These are phyloP conservation scores for Fusarium sp. DNA, from an alignment of 2,329 filamentous ascomycete species.

Conservation along the genomic window DNA sequence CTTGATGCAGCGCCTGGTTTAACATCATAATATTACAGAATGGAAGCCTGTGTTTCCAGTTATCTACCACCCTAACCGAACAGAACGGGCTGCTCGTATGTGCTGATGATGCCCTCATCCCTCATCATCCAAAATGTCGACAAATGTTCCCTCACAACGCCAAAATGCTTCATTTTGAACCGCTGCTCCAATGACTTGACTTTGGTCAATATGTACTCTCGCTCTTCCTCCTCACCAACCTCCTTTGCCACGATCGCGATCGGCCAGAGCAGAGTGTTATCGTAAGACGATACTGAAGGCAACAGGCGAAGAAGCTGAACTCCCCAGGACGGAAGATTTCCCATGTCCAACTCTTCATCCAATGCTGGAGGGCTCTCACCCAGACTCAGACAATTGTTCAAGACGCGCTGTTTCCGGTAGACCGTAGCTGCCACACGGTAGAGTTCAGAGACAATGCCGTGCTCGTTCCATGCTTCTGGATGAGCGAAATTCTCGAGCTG, in stretches of 20 bases:
- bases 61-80: conserved; percentile 5
- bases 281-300: conserved; percentile 7
- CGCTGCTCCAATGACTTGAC: conserved; percentile 22
- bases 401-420: conserved; percentile 27
- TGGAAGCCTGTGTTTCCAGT: too few relatives aligned
- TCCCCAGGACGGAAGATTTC: conserved; percentile 34
- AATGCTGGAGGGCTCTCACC: neutral
- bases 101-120: conserved; percentile 10
- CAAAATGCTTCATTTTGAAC: conserved; percentile 37
- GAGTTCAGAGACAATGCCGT: conserved; percentile 27
- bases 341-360: conserved; percentile 12
- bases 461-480: conserved; percentile 4
- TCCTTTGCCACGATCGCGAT: conserved; percentile 38
- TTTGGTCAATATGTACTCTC: conserved; percentile 7
- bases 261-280: conserved; percentile 37
- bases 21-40: too few relatives aligned
- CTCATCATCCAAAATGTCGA: conserved; percentile 18
- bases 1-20: too few relatives aligned
- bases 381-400: neutral
- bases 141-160: conserved; percentile 19
- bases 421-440: conserved; percentile 36
- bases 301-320: conserved; percentile 23
- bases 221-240: conserved; percentile 5
- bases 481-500: conserved; percentile 6
- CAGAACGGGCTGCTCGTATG: conserved; percentile 6